Percentiles rank a stretch among this genome's conserved stretches.
Conservation (phyloP, 1,139 yeast species). For the Candida freyschussii region DNA sequence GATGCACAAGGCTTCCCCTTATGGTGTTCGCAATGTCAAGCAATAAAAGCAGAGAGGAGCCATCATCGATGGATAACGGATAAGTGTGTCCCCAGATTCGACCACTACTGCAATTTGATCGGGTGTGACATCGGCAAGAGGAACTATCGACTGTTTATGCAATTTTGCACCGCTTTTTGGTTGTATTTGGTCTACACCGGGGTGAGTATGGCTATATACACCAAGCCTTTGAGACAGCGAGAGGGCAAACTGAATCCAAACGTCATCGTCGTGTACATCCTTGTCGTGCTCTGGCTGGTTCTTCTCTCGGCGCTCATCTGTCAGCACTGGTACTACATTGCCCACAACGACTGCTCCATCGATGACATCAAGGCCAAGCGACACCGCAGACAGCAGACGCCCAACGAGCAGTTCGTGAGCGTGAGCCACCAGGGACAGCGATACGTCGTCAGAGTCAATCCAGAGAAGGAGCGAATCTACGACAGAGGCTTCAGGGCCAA, state of each 20-base stretch:
- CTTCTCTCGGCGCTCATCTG: conserved; percentile 37
- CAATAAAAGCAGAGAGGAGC: conserved; percentile 49
- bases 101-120: conserved; percentile 64
- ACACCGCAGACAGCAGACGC: conserved; percentile 8
- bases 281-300: conserved; percentile 39
- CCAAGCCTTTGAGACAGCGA: conserved; percentile 29
- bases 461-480: conserved; percentile 24
- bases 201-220: conserved; percentile 27
- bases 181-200: conserved; percentile 31
- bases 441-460: conserved; percentile 26
- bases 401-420: conserved; percentile 15
- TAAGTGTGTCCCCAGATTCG: conserved; percentile 52
- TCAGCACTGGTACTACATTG: conserved; percentile 37
- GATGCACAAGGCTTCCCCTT: conserved; percentile 57
- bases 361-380: conserved; percentile 28
- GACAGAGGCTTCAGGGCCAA: conserved; percentile 26
- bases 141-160: conserved; percentile 51
- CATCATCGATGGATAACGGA: conserved; percentile 48
- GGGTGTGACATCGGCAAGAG: conserved; percentile 53
- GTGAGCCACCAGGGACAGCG: conserved; percentile 13
- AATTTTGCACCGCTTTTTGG: conserved; percentile 38
- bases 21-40: conserved; percentile 52
- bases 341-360: conserved; percentile 42
- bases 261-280: conserved; percentile 38
- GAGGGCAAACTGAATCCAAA: conserved; percentile 37